Conservation (phyloP, 306 rosid genomes). For the Vigna angularis region DNA sequence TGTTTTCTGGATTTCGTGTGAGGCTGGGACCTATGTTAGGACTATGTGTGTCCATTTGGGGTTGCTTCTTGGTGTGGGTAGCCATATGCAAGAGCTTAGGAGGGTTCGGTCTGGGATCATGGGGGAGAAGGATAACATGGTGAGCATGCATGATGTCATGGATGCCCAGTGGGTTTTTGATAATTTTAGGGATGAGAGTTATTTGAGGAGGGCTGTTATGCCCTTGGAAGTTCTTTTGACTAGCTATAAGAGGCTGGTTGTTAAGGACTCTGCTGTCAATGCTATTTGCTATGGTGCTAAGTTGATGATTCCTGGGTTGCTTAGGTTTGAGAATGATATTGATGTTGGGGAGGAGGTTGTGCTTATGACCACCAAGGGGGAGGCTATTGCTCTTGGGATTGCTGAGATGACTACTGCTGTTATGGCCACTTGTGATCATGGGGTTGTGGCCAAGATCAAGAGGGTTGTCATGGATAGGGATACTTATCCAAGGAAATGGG, state of each 20-base stretch:
- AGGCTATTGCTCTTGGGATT: conserved; percentile 84
- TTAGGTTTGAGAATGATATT: conserved; percentile 81
- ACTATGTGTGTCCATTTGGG: conserved; percentile 90
- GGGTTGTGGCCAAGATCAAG: conserved; percentile 84
- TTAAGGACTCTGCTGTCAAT: conserved; percentile 87
- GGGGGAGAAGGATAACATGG: conserved; percentile 94
- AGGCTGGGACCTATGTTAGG: conserved; percentile 89
- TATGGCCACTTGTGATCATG: conserved; percentile 91
- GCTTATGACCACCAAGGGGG: conserved; percentile 86
- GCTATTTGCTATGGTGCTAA: conserved; percentile 91
- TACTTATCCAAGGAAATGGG: conserved; percentile 91
- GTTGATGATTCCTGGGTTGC: conserved; percentile 86
- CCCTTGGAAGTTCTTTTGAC: conserved; percentile 77
- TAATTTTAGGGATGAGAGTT: conserved; percentile 70
- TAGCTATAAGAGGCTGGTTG: conserved; percentile 82
- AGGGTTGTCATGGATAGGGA: conserved; percentile 94
- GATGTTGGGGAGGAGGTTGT: conserved; percentile 87
- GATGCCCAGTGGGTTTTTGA: conserved; percentile 89
- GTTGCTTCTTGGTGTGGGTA: conserved; percentile 83
- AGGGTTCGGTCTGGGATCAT: conserved; percentile 82
- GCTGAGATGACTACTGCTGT: conserved; percentile 93
- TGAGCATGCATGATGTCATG: conserved; percentile 87
- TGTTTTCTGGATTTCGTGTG: conserved; percentile 57
- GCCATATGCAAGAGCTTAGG: conserved; percentile 90
- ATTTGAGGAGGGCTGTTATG: conserved; percentile 84